Evolutionary conservation across 1,284 basidiomycete species (phyloP).

Genomic region (Grifola frondosa): DNA sequence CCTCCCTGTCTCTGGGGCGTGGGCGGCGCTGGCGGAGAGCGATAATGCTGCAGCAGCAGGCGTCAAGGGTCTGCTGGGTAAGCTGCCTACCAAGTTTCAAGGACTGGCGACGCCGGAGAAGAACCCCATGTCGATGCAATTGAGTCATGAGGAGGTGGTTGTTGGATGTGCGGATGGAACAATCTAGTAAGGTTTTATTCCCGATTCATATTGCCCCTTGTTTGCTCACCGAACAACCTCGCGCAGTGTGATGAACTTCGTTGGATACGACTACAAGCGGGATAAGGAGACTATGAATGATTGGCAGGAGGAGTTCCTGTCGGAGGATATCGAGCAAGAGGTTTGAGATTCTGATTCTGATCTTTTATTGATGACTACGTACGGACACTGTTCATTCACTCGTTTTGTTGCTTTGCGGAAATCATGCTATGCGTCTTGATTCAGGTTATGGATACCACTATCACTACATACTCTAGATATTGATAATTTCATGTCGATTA

Average conservation of each 20-base stretch:
- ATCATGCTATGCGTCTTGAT: no score
- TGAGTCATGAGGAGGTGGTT: conserved; percentile 83
- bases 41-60: conserved; percentile 33
- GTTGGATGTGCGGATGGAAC: conserved; percentile 86
- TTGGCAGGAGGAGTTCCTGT: conserved; percentile 10
- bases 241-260: conserved; percentile 70
- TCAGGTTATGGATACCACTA: no score
- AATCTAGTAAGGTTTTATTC: conserved; percentile 64
- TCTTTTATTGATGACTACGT: no score
- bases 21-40: conserved; percentile 57
- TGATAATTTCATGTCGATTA: no score
- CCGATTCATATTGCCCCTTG: conserved; percentile 2
- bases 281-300: conserved; percentile 14
- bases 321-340: no score
- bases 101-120: conserved; percentile 80
- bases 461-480: no score
- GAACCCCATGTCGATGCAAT: conserved; percentile 87
- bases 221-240: conserved; percentile 8
- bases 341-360: no score
- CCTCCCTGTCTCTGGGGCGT: conserved; percentile 62
- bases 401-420: no score
- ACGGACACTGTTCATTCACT: no score
- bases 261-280: conserved; percentile 60
- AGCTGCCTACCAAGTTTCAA: conserved; percentile 61
- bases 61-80: conserved; percentile 58